Evolutionary conservation across 2,329 filamentous ascomycete genomes (phyloP).

Genomic region (Aspergillus novofumigatus): DNA sequence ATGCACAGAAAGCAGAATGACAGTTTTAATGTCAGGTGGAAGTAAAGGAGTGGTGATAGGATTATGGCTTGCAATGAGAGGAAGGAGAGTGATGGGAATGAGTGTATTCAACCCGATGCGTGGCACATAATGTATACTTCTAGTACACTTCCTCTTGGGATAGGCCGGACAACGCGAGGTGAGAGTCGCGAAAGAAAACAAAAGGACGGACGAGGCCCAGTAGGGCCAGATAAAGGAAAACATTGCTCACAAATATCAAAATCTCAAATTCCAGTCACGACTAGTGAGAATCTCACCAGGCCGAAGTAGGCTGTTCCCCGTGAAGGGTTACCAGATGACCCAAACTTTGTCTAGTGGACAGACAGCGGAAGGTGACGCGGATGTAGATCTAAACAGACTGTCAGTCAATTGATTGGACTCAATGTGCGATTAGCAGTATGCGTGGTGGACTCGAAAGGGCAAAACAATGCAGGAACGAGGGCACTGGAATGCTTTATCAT

Average conservation of each 20-base stretch:
- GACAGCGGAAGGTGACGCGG: conserved; percentile 9
- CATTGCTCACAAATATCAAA: conserved; percentile 11
- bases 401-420: conserved; percentile 7
- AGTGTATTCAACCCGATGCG: neutral
- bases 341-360: conserved; percentile 6
- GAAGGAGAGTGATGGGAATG: neutral
- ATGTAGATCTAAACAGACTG: conserved; percentile 13
- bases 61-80: neutral
- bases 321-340: conserved; percentile 10
- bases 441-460: conserved; percentile 3
- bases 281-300: conserved; percentile 12
- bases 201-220: neutral
- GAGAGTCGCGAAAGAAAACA: neutral
- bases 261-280: conserved; percentile 12
- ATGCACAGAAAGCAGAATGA: neutral
- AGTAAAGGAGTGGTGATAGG: neutral
- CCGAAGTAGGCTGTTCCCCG: conserved; percentile 9
- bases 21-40: neutral
- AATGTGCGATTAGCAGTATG: conserved; percentile 11
- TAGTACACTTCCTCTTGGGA: neutral
- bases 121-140: neutral
- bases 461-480: conserved; percentile 19
- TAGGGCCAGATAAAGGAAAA: conserved; percentile 9
- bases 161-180: neutral
- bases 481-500: conserved; percentile 15